Conservation (phyloP, 495 filamentous ascomycete genomes). For the Aspergillus hancockii region DNA sequence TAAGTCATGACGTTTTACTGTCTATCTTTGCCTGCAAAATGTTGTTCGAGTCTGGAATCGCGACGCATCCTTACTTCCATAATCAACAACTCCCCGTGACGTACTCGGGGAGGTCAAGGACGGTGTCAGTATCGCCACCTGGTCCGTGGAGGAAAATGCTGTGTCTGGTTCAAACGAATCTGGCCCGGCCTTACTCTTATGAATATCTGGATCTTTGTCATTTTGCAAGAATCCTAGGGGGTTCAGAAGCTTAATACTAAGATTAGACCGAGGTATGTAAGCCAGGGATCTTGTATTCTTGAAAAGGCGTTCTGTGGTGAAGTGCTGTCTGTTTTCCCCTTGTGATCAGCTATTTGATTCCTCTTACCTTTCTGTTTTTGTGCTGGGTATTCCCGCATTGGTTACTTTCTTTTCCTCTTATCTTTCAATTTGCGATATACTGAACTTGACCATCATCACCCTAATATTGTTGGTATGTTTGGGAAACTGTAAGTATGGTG, state of each 20-base stretch:
- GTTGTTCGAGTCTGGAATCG: slow-evolving; percentile 7
- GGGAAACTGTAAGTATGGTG: slow-evolving; percentile 25
- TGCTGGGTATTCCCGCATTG: slow-evolving; percentile 1
- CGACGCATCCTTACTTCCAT: not conserved
- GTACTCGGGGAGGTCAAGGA: not conserved
- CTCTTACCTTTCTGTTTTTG: slow-evolving; percentile 13
- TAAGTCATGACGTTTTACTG: slow-evolving; percentile 3
- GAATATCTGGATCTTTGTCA: not conserved
- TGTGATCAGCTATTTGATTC: slow-evolving; percentile 8
- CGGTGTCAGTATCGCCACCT: not conserved
- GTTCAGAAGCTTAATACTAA: slow-evolving; percentile 3
- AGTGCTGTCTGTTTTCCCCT: slow-evolving; percentile 12
- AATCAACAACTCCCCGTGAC: not conserved
- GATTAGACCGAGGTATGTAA: slow-evolving; percentile 10
- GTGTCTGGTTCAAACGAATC: not conserved
- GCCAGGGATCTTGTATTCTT: slow-evolving; percentile 16
- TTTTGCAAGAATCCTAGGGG: not conserved
- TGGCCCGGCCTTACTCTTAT: not conserved
- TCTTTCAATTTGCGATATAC: slow-evolving; percentile 8
- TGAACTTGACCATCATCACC: slow-evolving; percentile 15
- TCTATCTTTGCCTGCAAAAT: slow-evolving; percentile 4
- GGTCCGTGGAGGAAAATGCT: not conserved
- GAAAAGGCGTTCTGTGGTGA: slow-evolving; percentile 26
- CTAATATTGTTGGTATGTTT: slow-evolving; percentile 10
- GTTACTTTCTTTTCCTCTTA: slow-evolving; percentile 18